Conservation (phyloP, 129 eudicot genomes). For the Deinandra increscens region DNA sequence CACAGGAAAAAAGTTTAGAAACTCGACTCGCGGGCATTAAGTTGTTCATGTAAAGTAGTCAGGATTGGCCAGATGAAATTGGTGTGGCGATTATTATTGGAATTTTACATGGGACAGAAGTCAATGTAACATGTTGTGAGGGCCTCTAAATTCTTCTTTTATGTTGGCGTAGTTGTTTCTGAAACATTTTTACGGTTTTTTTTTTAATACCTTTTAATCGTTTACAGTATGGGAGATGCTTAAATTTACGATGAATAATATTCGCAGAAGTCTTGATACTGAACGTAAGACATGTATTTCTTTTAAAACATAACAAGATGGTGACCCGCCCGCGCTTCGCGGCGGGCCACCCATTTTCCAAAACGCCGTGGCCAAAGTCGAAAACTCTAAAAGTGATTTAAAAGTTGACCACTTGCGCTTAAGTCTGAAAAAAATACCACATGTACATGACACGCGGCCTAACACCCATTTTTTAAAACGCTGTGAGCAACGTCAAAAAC, state of each 20-base stretch:
- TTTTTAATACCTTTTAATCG: neutral
- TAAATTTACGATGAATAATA: neutral
- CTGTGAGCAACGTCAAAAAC: no score
- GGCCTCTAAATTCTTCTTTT: neutral
- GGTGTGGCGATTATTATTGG: neutral
- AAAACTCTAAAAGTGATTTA: no score
- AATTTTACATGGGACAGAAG: neutral
- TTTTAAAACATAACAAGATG: no score
- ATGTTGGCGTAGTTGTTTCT: neutral
- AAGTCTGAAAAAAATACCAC: no score
- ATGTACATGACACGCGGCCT: no score
- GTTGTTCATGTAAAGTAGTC: neutral
- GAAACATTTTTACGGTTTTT: neutral
- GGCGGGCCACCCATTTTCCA: no score
- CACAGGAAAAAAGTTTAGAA: neutral
- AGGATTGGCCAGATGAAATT: neutral
- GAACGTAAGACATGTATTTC: no score
- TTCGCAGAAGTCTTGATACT: neutral
- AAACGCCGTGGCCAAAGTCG: no score
- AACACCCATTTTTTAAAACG: no score
- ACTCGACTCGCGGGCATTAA: neutral
- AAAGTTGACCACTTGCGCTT: no score
- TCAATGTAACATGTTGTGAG: slow-evolving; percentile 3
- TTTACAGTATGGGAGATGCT: neutral
- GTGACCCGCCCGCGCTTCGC: no score